Evolutionary conservation across 805 yeast species (phyloP).

Genomic region (Dipodascus geniculatus): DNA sequence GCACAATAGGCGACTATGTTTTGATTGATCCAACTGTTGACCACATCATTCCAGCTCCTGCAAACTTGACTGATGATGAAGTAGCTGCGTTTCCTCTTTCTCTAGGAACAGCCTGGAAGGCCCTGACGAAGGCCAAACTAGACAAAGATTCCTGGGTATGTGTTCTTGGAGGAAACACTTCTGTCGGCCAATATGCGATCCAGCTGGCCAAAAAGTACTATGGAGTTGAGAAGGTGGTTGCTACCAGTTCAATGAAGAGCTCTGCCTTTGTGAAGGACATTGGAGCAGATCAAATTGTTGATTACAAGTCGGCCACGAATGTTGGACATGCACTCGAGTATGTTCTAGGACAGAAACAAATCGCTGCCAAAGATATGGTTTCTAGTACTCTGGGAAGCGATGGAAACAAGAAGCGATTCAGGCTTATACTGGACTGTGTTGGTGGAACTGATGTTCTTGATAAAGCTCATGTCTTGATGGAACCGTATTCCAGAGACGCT

Average conservation of each 20-base stretch:
- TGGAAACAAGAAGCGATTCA: conserved; percentile 36
- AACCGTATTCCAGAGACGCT: conserved; percentile 28
- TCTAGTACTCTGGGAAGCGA: conserved; percentile 16
- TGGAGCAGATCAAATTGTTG: conserved; percentile 53
- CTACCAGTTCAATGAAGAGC: conserved; percentile 41
- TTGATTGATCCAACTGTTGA: conserved; percentile 43
- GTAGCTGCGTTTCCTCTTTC: conserved; percentile 61
- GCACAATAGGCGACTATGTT: conserved; percentile 47
- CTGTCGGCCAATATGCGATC: conserved; percentile 49
- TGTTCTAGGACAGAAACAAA: conserved; percentile 5
- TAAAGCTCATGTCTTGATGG: conserved; percentile 32
- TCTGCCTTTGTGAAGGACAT: conserved; percentile 30
- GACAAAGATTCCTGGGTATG: conserved; percentile 39
- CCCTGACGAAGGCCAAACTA: conserved; percentile 28
- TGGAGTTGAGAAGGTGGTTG: conserved; percentile 40
- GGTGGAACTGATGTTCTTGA: conserved; percentile 44
- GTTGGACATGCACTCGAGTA: conserved; percentile 24
- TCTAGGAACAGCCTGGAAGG: conserved; percentile 47
- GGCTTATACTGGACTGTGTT: conserved; percentile 51
- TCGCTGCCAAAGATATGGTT: not conserved
- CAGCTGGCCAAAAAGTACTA: conserved; percentile 43
- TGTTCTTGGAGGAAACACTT: conserved; percentile 64
- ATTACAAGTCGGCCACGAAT: conserved; percentile 39
- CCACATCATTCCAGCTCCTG: conserved; percentile 36
- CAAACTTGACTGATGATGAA: conserved; percentile 34